Evolutionary conservation across 169 alveolate species (phyloP), one percentile per base, ranked within the genome.

Genomic region (Blepharisma undulans): DNA sequence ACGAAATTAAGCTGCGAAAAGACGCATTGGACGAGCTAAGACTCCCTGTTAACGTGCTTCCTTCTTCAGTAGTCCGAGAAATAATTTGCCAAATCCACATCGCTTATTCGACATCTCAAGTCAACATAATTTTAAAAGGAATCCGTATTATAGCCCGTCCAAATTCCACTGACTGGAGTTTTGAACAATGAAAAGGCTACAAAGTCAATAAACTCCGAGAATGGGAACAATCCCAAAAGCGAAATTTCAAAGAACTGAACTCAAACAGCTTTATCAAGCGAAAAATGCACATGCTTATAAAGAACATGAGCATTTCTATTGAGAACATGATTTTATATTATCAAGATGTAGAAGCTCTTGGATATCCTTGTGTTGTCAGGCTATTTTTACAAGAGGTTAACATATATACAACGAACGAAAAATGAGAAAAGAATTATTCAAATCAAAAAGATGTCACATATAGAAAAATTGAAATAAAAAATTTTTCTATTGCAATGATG

Each of bases 21-120:
- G 89, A 82, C 22, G 89, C 89, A 32, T 82, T 82, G 7, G 89
- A 34, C 8, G 89, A 82, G 29, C 76, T 82, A 19, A 82, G 89
- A 48, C 89, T 82, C 36, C 89, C 89, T 21, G 76, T 82, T 12
- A 25, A 36, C 32, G 89, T 82, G 0, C 71, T 32, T 32, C 89
- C 74, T 19, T 32, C 77, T 60, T 82, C 89, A 21, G 25, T 22
- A 32, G 89, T 82, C 6, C 18, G 60, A 34, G 77, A 82, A 82
- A 19, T 82, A 6, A 32, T 19, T 4, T 82, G 89, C 32, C 34
- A 82, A 22, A n/a, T 82, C 8, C 32, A 22, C 32, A 22, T 82
- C 61, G 22, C 29, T n/a, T 33, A n/a, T 19, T 22, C 30, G 14
- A 74, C 29, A 18, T 25, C 48, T 25, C 74, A 34, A 48, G 74